Evolutionary conservation across 2,329 filamentous ascomycete genomes (phyloP).

Genomic region (Dothiorella sarmentorum): DNA sequence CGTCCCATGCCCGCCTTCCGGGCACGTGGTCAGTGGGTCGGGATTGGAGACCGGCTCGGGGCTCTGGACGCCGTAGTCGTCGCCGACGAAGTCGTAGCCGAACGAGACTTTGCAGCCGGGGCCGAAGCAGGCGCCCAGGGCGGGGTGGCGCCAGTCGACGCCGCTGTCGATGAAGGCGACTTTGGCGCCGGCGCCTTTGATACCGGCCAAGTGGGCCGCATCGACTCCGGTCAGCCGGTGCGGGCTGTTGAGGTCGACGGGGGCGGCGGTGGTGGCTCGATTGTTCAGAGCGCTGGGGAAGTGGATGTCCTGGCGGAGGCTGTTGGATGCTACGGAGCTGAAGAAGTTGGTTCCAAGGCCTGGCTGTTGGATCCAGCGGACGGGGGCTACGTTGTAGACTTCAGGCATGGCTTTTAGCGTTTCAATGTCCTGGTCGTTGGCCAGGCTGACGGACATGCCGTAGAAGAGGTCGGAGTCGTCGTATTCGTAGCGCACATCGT

Average conservation of each 20-base stretch:
- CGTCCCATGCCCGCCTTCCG: slow-evolving; percentile 49
- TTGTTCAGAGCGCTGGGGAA: neutral
- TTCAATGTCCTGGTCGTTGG: neutral
- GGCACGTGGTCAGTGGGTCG: slow-evolving; percentile 51
- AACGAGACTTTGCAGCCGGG: slow-evolving; percentile 56
- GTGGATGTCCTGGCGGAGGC: neutral
- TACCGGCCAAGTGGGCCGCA: slow-evolving; percentile 40
- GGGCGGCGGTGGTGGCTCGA: neutral
- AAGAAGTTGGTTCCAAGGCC: neutral
- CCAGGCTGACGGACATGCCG: neutral
- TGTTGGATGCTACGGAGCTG: neutral
- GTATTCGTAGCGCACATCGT: slow-evolving; percentile 1
- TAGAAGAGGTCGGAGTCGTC: neutral
- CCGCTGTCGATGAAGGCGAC: slow-evolving; percentile 45
- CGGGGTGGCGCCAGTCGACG: slow-evolving; percentile 61
- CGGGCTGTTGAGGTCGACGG: slow-evolving; percentile 17
- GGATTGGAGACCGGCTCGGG: slow-evolving; percentile 41
- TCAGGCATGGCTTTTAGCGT: neutral
- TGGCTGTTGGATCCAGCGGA: neutral
- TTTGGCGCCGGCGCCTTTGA: slow-evolving; percentile 45
- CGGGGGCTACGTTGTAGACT: neutral
- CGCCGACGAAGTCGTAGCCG: slow-evolving; percentile 59
- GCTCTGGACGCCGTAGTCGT: slow-evolving; percentile 41
- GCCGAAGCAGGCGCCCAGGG: slow-evolving; percentile 63
- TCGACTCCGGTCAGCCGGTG: slow-evolving; percentile 36